Evolutionary conservation across 768 basidiomycete genomes (phyloP), one percentile per base, ranked within the genome.

Genomic region (Lentinula raphanica): DNA sequence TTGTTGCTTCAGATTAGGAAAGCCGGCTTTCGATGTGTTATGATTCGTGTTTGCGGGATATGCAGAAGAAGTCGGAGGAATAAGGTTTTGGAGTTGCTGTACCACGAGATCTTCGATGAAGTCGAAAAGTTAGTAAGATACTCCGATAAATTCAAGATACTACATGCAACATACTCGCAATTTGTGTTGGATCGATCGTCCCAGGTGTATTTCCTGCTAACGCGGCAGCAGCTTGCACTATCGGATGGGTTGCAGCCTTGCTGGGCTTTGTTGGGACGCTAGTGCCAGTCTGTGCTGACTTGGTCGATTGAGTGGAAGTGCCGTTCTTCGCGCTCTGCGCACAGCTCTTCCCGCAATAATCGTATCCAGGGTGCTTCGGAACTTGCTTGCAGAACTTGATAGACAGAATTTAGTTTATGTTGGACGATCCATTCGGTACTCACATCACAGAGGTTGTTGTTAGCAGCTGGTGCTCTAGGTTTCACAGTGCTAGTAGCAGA

Each of bases 261-360:
- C 17, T 36, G 23, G 53, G n/a, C 54, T 54, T 44, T 17, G 2
- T 28, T 12, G 50, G 27, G 17, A 38, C 36, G 21, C n/a, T n/a
- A n/a, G n/a, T n/a, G n/a, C n/a, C n/a, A n/a, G 3, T 38, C 5
- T 32, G 51, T 2, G 19, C 15, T n/a, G 28, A 11, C 15, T 42
- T 48, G 11, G 56, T 31, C 42, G 29, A 32, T 42, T 48, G 35
- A 29, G n/a, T 40, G 45, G 35, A 48, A 44, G n/a, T 5, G 9
- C 63, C 55, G 11, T 70, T 64, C 29, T 68, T 70, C 21, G 84
- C 84, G 49, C 75, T 59, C 15, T 76, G 67, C 17, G 84, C 85
- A 63, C 86, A 87, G 54, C 79, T 82, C 75, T 84, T 83, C 56
- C 86, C 82, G 59, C 86, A 87, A 63, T 77, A 87, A 51, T 82